Base-by-base conservation (phyloP, 345 rosid genomes). In the Salix brachista region DNA sequence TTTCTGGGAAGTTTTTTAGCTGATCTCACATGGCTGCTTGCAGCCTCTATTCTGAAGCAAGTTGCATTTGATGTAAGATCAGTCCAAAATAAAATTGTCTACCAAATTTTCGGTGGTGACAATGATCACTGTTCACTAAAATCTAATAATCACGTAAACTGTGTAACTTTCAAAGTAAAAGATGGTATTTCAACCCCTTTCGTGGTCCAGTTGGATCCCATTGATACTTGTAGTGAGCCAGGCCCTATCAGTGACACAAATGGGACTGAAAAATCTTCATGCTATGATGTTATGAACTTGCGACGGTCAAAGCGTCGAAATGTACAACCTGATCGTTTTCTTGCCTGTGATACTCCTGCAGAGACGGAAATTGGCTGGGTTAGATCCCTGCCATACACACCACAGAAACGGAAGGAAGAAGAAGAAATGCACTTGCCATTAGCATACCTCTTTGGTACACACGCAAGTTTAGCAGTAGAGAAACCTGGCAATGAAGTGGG, bases 251-350 rank as follows among this genome's bases (percentile, higher is more conserved):
- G 56, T 78, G 83, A 69, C 26, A 74, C 52, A 21, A 18, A 79
- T 25, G 76, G 77, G 23, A 70, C 17, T 48, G 82, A 56, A 12
- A 69, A 72, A 5, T 71, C 70, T 71, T 77, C 87, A 44, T 58
- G 69, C 14, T 85, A 87, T 42, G 86, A 85, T 72, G 86, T 84
- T 69, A 68, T 79, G 78, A 85, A 82, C 75, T 69, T 95, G 80
- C 84, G 99, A 64, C 87, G 97, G 44, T 92, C 97, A 65, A 91
- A 88, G 82, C 90, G 95, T 76, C 82, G 92, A 83, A 83, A 84
- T 50, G 76, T 84, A 18, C 86, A 80, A 67, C 98, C 97, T 9
- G 97, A 94, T 1, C 91, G 94, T 69, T 90, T 85, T 79, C 65
- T 76, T 16, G 88, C 81, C 36, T 77, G 88, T 64, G 92, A 88